These are phyloP conservation scores for Multifurca ochricompacta DNA, from an alignment of 768 basidiomycete species.

Conservation along the genomic window DNA sequence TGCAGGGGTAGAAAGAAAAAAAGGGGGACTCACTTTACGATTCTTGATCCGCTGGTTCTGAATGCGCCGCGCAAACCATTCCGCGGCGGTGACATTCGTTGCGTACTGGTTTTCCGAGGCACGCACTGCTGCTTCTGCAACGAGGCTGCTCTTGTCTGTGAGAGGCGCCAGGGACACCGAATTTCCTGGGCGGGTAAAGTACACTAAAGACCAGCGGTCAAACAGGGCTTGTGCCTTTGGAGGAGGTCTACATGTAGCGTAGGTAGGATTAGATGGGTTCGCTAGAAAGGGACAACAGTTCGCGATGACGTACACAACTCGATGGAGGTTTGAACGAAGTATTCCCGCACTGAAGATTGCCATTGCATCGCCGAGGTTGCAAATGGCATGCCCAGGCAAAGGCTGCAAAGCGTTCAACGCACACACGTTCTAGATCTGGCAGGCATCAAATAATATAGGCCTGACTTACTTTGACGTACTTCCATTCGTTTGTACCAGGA, in stretches of 20 bases:
- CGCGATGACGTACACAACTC: slow-evolving; percentile 24
- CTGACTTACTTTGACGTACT: slow-evolving; percentile 7
- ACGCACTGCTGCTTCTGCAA: slow-evolving; percentile 36
- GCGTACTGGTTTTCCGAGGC: slow-evolving; percentile 30
- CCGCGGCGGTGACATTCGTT: slow-evolving; percentile 31
- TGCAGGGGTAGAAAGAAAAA: background rate
- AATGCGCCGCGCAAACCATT: slow-evolving; percentile 37
- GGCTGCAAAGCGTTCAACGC: slow-evolving; percentile 23
- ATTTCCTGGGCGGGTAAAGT: slow-evolving; percentile 61
- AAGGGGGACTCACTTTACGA: background rate
- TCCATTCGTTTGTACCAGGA: background rate
- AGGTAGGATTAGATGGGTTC: background rate
- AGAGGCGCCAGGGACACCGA: slow-evolving; percentile 44
- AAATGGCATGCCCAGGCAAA: slow-evolving; percentile 28
- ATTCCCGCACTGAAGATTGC: slow-evolving; percentile 28
- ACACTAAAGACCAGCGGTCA: slow-evolving; percentile 64
- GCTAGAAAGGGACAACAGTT: background rate
- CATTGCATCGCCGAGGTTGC: slow-evolving; percentile 30
- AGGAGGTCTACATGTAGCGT: slow-evolving; percentile 31
- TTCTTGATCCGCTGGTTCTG: slow-evolving; percentile 28
- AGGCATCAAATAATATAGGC: too few relatives aligned
- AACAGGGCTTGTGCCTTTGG: slow-evolving; percentile 46
- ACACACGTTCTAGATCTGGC: too few relatives aligned
- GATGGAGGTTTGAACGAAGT: slow-evolving; percentile 28
- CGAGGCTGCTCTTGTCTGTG: slow-evolving; percentile 40